A percentile compares a stretch with the other conserved stretches of the same genome.
These are phyloP conservation scores for Petunia secreta DNA, from an alignment of 257 asterid species.

Conservation along the genomic window DNA sequence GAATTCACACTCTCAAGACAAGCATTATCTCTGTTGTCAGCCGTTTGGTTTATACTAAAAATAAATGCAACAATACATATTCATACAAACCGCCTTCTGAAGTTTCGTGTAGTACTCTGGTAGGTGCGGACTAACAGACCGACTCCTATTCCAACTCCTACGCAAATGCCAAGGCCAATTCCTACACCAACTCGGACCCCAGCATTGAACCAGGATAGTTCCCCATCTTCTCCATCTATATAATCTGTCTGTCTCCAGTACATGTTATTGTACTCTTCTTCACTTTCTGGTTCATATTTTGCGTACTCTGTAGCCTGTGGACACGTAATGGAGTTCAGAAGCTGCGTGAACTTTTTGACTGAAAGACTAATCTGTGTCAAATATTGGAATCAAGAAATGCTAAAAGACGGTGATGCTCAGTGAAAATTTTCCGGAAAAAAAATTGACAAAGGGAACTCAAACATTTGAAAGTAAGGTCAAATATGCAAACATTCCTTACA, in stretches of 20 bases:
- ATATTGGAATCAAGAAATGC: neutral
- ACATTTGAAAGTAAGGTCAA: neutral
- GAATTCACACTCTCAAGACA: constrained; percentile 26
- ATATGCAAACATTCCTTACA: neutral
- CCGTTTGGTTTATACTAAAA: constrained; percentile 21
- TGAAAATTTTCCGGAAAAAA: neutral
- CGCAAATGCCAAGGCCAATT: constrained; percentile 44
- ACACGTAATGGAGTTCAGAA: constrained; percentile 8
- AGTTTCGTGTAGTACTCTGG: constrained; percentile 44
- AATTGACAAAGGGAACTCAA: neutral
- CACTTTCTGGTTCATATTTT: constrained; percentile 40
- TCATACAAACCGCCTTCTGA: constrained; percentile 64
- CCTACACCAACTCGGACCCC: constrained; percentile 48
- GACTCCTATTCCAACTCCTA: constrained; percentile 44
- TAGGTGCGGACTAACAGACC: constrained; percentile 43
- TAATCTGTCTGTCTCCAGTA: constrained; percentile 48
- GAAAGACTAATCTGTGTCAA: neutral
- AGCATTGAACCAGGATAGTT: constrained; percentile 41
- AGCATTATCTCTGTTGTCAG: constrained; percentile 16
- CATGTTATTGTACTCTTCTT: constrained; percentile 40
- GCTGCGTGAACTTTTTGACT: neutral
- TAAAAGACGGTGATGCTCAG: neutral
- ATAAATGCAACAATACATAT: neutral
- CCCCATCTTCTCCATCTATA: constrained; percentile 47
- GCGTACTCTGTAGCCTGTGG: constrained; percentile 41